Evolutionary conservation across 2,329 filamentous ascomycete species (phyloP), one percentile per base, ranked within the genome.

Genomic region (Ceratocystis lukuohia): DNA sequence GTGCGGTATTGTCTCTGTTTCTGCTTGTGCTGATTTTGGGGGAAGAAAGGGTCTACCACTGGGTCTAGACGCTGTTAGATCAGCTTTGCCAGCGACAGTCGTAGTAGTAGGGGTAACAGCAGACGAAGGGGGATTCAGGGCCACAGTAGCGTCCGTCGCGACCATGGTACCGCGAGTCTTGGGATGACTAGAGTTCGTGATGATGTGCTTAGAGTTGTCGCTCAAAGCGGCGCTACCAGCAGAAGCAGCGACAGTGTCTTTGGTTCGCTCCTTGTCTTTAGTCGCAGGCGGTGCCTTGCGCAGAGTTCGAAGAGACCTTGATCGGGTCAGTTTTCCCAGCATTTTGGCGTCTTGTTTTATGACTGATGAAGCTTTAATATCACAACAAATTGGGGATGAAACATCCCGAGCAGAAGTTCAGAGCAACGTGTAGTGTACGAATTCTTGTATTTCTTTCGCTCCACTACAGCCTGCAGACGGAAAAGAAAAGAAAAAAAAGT

Each of bases 1-100:
- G 64, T 68, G 66, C 66, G 64, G 50, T 30, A 28, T 50, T 66
- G 66, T 64, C 62, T 68, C 66, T 68, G 66, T 66, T 65, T 65
- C 48, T 59, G 25, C 61, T 41, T 50, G 45, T 64, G 25, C 62
- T 50, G 62, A 33, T 33, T 64, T 48, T 15, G 25, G 22, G 30
- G 20, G 53, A 59, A 17, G 56, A 28, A 28, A 6, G n/a, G 56
- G 17, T 59, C 28, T 59, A 30, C 25, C 17, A 30, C 33, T 5
- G 56, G 12, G 56, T 20, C 56, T 37, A 30, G 25, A 20, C 28
- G 15, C 28, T n/a, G 56, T 22, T n/a, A n/a, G n/a, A n/a, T 28
- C 25, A 37, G 56, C 28, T n/a, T 37, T 28, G 28, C 56, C 33
- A 33, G 28, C 6, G 28, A 33, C 10, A 22, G 50, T 28, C 25